Percentiles rank a stretch among this genome's conserved stretches.
These are phyloP conservation scores for Alternaria sp. DNA, from an alignment of 2,329 filamentous ascomycete genomes.

Conservation along the genomic window DNA sequence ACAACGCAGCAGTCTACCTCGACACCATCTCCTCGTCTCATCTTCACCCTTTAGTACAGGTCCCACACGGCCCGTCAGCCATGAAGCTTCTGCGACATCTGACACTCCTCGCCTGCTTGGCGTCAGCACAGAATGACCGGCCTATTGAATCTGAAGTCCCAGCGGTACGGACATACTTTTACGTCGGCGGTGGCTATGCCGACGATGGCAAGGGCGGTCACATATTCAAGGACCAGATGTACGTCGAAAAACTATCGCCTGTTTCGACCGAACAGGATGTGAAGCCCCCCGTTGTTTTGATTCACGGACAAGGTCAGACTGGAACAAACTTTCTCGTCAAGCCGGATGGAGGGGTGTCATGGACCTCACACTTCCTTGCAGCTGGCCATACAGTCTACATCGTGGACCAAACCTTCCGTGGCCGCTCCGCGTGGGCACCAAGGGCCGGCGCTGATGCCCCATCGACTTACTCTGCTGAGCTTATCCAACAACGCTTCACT, in stretches of 20 bases:
- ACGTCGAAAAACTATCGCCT: constrained; percentile 25
- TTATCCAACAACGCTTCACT: constrained; percentile 14
- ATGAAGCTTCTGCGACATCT: not conserved
- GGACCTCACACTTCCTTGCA: constrained; percentile 58
- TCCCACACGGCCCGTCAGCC: not conserved
- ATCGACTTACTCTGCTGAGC: constrained; percentile 4
- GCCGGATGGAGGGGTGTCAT: constrained; percentile 60
- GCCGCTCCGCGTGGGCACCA: constrained; percentile 52
- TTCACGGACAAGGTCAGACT: constrained; percentile 27
- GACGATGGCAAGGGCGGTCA: constrained; percentile 21
- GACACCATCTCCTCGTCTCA: not conserved
- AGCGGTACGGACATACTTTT: constrained; percentile 26
- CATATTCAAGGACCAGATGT: constrained; percentile 32
- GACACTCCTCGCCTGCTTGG: not conserved
- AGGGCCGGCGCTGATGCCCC: constrained; percentile 4
- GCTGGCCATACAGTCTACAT: constrained; percentile 60
- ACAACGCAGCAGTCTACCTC: not conserved
- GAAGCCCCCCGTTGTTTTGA: constrained; percentile 18
- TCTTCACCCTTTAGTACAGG: not conserved
- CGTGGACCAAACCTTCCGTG: constrained; percentile 57
- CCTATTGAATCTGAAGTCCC: constrained; percentile 3
- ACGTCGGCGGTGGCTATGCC: constrained; percentile 28
- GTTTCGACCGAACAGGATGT: not conserved
- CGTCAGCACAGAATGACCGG: not conserved
- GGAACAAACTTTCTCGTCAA: constrained; percentile 50